Evolutionary conservation across 805 yeast genomes (phyloP).

Genomic region (Candida anglica): DNA sequence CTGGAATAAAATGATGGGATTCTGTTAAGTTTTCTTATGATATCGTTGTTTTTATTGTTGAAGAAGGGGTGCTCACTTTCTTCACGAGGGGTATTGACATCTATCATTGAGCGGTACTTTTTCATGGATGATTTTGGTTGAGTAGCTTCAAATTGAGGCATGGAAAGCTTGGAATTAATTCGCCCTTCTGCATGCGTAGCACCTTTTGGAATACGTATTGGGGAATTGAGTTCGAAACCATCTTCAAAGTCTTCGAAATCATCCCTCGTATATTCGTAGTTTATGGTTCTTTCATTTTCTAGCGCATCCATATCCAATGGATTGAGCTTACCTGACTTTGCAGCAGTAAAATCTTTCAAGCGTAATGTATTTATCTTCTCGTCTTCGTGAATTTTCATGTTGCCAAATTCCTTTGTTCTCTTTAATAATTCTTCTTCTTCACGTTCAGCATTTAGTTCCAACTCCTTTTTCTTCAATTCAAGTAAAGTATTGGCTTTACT

Average conservation of each 20-base stretch:
- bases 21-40: conserved; percentile 34
- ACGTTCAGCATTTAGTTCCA: conserved; percentile 27
- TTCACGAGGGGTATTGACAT: conserved; percentile 14
- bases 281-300: conserved; percentile 31
- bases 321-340: conserved; percentile 2
- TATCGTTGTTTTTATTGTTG: conserved; percentile 25
- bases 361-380: conserved; percentile 21
- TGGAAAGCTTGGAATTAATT: not conserved
- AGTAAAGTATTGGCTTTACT: conserved; percentile 3
- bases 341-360: conserved; percentile 21
- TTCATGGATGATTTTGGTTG: conserved; percentile 10
- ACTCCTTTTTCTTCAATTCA: conserved; percentile 15
- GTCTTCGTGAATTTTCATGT: too few species aligned
- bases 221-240: conserved; percentile 25
- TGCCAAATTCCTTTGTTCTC: conserved; percentile 8
- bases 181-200: not conserved
- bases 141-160: conserved; percentile 2
- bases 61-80: conserved; percentile 20
- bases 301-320: conserved; percentile 12
- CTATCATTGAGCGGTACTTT: conserved; percentile 32
- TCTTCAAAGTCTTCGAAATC: conserved; percentile 35
- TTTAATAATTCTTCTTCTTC: conserved; percentile 28
- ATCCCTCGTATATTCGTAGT: conserved; percentile 34
- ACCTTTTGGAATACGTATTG: conserved; percentile 3
- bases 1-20: conserved; percentile 38